Conservation (phyloP, 2,329 filamentous ascomycete species). For the Diaporthe humulicola region DNA sequence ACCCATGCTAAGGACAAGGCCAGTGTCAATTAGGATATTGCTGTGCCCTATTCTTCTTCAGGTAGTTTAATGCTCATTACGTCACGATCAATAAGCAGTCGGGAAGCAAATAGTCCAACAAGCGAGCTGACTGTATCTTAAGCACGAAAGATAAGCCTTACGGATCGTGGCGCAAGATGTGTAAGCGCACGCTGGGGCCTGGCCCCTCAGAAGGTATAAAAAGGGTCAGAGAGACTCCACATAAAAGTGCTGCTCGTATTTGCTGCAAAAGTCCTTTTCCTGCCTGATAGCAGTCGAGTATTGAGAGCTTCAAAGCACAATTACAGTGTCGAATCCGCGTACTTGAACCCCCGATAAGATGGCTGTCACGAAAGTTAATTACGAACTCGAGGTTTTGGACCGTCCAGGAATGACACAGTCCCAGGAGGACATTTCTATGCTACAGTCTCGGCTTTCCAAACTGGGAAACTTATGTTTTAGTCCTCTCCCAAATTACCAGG, state of each 20-base stretch:
- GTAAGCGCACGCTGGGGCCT: neutral
- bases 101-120: neutral
- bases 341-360: neutral
- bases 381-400: slow-evolving; percentile 8
- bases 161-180: neutral
- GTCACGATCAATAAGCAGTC: neutral
- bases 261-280: neutral
- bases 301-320: neutral
- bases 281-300: neutral
- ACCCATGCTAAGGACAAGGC: neutral
- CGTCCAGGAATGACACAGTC: slow-evolving; percentile 7
- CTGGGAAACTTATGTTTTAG: neutral
- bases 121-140: neutral
- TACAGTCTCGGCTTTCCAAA: neutral
- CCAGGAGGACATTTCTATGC: neutral
- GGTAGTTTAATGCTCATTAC: neutral
- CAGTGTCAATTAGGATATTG: too few species aligned
- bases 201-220: neutral
- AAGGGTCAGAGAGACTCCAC: neutral
- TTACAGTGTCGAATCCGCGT: neutral
- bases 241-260: neutral
- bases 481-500: slow-evolving; percentile 9
- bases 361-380: neutral
- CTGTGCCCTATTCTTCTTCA: too few species aligned
- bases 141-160: too few species aligned